Percentiles rank a stretch among this genome's conserved stretches.
Evolutionary conservation across 768 basidiomycete genomes (phyloP).

Genomic region (Mycena metata): DNA sequence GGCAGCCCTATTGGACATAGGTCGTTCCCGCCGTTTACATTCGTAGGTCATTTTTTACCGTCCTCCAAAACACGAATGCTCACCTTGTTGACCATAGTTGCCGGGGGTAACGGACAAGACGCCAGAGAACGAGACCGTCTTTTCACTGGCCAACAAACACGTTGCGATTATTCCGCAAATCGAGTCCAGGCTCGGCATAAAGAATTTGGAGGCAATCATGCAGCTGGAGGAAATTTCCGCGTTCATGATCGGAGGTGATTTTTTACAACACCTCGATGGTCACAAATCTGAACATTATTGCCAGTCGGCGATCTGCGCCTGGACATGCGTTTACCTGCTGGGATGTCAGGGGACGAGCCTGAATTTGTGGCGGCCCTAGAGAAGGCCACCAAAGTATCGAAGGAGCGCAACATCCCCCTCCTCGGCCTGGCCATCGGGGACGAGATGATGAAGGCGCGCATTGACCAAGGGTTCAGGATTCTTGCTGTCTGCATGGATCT

Average conservation of each 20-base stretch:
- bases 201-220: constrained; percentile 73
- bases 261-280: no score
- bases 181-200: constrained; percentile 66
- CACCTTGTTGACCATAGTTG: not conserved
- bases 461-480: constrained; percentile 23
- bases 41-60: not conserved
- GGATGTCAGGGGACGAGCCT: constrained; percentile 16
- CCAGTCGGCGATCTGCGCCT: constrained; percentile 31
- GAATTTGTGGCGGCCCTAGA: constrained; percentile 14
- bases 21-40: constrained; percentile 34
- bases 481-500: constrained; percentile 21
- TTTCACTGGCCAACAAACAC: constrained; percentile 31
- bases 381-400: constrained; percentile 9
- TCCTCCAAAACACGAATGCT: not conserved
- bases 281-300: not conserved
- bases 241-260: constrained; percentile 34
- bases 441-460: constrained; percentile 21
- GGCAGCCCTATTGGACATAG: constrained; percentile 27
- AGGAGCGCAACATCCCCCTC: constrained; percentile 5
- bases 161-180: constrained; percentile 35
- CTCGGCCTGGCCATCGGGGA: constrained; percentile 18
- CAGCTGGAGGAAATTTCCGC: constrained; percentile 13
- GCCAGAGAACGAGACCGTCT: constrained; percentile 8
- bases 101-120: constrained; percentile 30
- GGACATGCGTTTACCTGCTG: constrained; percentile 14